These are phyloP conservation scores for Coix lacrymajobi DNA, from an alignment of 176 grass and related monocot species.

Conservation along the genomic window DNA sequence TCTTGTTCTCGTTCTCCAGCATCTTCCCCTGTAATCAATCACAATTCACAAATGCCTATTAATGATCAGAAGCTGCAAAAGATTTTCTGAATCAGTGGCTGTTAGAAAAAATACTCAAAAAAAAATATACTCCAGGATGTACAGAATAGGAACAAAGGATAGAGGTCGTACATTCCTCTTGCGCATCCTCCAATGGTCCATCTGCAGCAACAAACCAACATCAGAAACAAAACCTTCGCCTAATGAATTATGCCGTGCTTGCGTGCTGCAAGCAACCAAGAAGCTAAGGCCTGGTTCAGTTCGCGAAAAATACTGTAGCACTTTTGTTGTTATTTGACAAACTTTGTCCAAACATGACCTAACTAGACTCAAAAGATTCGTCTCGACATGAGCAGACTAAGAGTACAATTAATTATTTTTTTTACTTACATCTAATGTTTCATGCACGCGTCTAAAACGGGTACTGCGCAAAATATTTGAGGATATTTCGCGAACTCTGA, in stretches of 20 bases:
- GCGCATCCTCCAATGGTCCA: constrained; percentile 74
- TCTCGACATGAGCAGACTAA: too few species aligned
- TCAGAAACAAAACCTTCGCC: not conserved
- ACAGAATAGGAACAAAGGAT: not conserved
- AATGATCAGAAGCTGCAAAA: not conserved
- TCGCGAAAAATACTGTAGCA: too few species aligned
- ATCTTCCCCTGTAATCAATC: constrained; percentile 50
- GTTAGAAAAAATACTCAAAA: not conserved
- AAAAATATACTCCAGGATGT: not conserved
- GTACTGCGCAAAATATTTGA: too few species aligned
- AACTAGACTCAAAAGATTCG: too few species aligned
- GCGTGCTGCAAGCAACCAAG: not conserved
- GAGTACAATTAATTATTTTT: too few species aligned
- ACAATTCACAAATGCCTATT: constrained; percentile 12
- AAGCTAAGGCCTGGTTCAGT: too few species aligned
- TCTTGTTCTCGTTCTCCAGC: constrained; percentile 81
- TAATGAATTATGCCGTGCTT: not conserved
- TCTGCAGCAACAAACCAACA: constrained; percentile 37
- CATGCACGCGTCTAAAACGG: too few species aligned
- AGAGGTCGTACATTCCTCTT: constrained; percentile 57
- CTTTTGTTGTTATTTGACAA: too few species aligned
- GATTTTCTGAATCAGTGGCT: not conserved
- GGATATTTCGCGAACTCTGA: too few species aligned
- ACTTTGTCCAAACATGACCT: too few species aligned
- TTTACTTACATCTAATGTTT: too few species aligned